These are phyloP conservation scores for Striga asiatica DNA, from an alignment of 257 asterid species.

Conservation along the genomic window DNA sequence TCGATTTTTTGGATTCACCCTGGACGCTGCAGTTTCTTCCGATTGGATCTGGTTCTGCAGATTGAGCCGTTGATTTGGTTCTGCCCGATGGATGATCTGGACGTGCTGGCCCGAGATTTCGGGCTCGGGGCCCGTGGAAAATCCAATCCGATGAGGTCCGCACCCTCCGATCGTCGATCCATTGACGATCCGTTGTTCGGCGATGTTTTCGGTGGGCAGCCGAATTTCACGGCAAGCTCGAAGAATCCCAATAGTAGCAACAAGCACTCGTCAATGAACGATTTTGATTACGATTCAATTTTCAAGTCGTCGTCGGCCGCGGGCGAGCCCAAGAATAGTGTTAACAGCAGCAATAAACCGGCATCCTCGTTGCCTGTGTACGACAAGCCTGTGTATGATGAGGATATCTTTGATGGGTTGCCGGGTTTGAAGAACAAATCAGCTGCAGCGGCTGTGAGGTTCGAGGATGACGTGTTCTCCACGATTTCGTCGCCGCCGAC, in stretches of 20 bases:
- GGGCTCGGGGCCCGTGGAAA: slow-evolving; percentile 73
- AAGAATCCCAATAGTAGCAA: slow-evolving; percentile 18
- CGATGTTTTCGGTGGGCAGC: slow-evolving; percentile 72
- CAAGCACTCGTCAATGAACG: slow-evolving; percentile 23
- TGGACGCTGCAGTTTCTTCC: slow-evolving; percentile 19
- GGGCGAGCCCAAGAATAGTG: slow-evolving; percentile 19
- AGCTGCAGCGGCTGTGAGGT: slow-evolving; percentile 32
- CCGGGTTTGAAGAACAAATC: slow-evolving; percentile 80
- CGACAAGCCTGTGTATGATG: slow-evolving; percentile 92
- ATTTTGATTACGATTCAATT: slow-evolving; percentile 59
- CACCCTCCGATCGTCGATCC: slow-evolving; percentile 51
- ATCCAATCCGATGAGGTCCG: slow-evolving; percentile 92
- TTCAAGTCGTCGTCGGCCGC: slow-evolving; percentile 25
- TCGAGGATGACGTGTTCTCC: slow-evolving; percentile 56
- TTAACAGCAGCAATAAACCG: slow-evolving; percentile 18
- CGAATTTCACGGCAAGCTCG: slow-evolving; percentile 43
- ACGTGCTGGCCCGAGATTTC: slow-evolving; percentile 59
- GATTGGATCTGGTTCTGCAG: slow-evolving; percentile 31
- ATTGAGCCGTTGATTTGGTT: slow-evolving; percentile 17
- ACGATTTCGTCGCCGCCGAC: slow-evolving; percentile 37
- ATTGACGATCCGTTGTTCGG: slow-evolving; percentile 45
- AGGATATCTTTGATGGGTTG: slow-evolving; percentile 84
- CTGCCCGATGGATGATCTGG: slow-evolving; percentile 72
- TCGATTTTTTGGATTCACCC: slow-evolving; percentile 32
- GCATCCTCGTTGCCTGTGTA: slow-evolving; percentile 65